Evolutionary conservation across 2,329 filamentous ascomycete species (phyloP).

Genomic region (Colletotrichum kahawae): DNA sequence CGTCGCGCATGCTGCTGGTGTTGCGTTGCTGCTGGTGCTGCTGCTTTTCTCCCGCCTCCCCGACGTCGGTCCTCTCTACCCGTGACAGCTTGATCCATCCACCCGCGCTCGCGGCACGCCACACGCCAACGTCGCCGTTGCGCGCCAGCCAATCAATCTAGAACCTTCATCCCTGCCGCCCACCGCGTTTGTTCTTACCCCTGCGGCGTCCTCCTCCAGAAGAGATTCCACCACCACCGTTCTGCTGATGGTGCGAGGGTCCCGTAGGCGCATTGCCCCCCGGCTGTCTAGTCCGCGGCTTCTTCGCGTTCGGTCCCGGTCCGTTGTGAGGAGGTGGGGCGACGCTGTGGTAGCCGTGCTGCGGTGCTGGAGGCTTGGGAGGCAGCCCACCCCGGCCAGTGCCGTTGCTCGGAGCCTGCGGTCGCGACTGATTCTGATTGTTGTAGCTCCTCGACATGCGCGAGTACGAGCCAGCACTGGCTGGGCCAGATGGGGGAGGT

Average conservation of each 20-base stretch:
- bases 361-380: slow-evolving; percentile 20
- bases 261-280: slow-evolving; percentile 1
- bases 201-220: slow-evolving; percentile 4
- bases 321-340: slow-evolving; percentile 10
- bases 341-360: slow-evolving; percentile 12
- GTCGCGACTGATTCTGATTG: slow-evolving; percentile 7
- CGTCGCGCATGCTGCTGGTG: not conserved
- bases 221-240: not conserved
- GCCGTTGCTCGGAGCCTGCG: not conserved
- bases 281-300: slow-evolving; percentile 3
- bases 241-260: not conserved
- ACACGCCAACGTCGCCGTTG: not conserved
- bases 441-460: slow-evolving; percentile 16
- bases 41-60: not conserved
- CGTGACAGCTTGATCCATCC: not conserved
- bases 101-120: not conserved
- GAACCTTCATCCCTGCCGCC: slow-evolving; percentile 12
- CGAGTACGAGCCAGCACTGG: slow-evolving; percentile 26
- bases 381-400: not conserved
- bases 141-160: slow-evolving; percentile 8
- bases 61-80: not conserved
- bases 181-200: slow-evolving; percentile 20
- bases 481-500: slow-evolving; percentile 36
- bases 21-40: not conserved
- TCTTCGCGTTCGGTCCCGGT: slow-evolving; percentile 15